Base-by-base conservation (phyloP, 2,329 filamentous ascomycete species). In the Verticillium alfalfae region DNA sequence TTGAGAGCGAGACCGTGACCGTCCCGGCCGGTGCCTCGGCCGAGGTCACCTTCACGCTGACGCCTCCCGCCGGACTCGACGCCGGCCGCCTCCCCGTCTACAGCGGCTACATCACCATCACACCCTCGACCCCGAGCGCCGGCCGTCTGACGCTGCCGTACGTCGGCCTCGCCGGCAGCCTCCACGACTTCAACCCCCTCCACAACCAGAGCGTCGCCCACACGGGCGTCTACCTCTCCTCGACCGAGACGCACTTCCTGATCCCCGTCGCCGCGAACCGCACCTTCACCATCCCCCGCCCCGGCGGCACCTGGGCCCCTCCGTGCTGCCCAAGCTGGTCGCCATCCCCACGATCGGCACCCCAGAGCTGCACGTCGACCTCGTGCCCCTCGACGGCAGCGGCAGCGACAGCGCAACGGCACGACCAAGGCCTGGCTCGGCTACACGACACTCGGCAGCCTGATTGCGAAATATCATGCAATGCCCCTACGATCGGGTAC, bases 21-120 rank as follows among this genome's bases (percentile, higher is more conserved):
- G 62, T 76, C 34, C 67, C 69, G 5, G 71, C 73, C 1, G 67
- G 67, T 8, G 64, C 59, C 15, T 64, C 66, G 5, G 68, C 66
- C 18, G 64, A 68, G 13, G 67, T 74, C 34, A 67, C 66, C 2
- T 66, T 76, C 36, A 68, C 64, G 3, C 67, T 72, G 54, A 68
- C 67, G 13, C 69, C 69, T 5, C 71, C 73, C 1, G 39, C 58
- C 1, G 67, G 68, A 15, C 64, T 76, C 9, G 66, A 74, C 45
- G 63, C 64, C 7, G 65, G 63, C 1, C 70, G 69, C 5, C 65
- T 79, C 26, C 77, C 77, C 5, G 70, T 80, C 8, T 81, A 79
- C 68, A 75, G 74, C 18, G 79, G 79, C 26, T 79, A 73, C 68
- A 69, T 81, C 56, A 70, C 75, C 13, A 66, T 81, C 59, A 75